phyloP scores from a whole-genome alignment of 768 basidiomycete species.

The Amanita inopinata region DNA sequence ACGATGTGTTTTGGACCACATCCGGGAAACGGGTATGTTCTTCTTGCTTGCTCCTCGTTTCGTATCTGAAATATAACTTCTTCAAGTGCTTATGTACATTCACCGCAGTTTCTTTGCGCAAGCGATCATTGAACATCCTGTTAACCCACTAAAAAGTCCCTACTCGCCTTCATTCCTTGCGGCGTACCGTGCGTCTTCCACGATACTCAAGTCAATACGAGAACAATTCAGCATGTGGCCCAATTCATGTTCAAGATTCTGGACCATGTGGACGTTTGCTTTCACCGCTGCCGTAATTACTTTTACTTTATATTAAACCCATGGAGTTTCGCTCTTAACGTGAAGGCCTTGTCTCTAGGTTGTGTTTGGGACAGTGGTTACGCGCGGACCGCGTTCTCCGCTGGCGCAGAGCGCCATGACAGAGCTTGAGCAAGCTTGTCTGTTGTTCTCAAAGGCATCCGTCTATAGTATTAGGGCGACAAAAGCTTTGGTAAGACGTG shows the following conservation, averaged over 20 bases:
- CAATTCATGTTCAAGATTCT: slow-evolving; percentile 41
- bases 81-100: slow-evolving; percentile 50
- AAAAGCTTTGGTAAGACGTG: slow-evolving; percentile 46
- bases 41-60: slow-evolving; percentile 18
- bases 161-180: slow-evolving; percentile 61
- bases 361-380: slow-evolving; percentile 73
- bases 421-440: slow-evolving; percentile 59
- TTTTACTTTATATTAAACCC: not conserved
- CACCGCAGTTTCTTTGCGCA: slow-evolving; percentile 65
- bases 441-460: slow-evolving; percentile 57
- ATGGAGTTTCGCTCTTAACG: not conserved
- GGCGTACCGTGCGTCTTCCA: slow-evolving; percentile 47
- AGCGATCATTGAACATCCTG: slow-evolving; percentile 58
- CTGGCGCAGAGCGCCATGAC: slow-evolving; percentile 57
- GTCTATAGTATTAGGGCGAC: slow-evolving; percentile 49
- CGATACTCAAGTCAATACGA: slow-evolving; percentile 40
- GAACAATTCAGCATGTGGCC: slow-evolving; percentile 41
- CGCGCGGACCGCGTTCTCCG: slow-evolving; percentile 59
- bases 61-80: not conserved
- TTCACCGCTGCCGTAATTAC: slow-evolving; percentile 42
- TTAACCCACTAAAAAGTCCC: slow-evolving; percentile 53
- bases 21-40: slow-evolving; percentile 33
- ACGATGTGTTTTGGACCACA: slow-evolving; percentile 38
- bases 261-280: slow-evolving; percentile 54
- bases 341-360: slow-evolving; percentile 29